These are phyloP conservation scores for Gracilariopsis chorda DNA, from an alignment of 23 red algal species.

Conservation along the genomic window DNA sequence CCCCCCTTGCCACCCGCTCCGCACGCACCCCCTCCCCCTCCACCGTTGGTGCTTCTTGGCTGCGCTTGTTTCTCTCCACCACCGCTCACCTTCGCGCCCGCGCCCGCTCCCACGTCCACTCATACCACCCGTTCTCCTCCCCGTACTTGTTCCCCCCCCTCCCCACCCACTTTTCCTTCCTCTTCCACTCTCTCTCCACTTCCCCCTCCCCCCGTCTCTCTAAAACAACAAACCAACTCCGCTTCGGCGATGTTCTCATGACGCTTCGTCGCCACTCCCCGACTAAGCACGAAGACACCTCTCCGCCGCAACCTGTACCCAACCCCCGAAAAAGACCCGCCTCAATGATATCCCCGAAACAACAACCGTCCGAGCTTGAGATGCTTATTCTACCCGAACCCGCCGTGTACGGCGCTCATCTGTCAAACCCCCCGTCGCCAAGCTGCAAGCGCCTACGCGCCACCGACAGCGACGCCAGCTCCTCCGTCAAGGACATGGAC, in stretches of 20 bases:
- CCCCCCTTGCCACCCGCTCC: background rate
- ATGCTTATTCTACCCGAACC: conserved; percentile 21
- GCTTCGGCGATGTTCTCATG: conserved; percentile 37
- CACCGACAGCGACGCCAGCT: conserved; percentile 55
- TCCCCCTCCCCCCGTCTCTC: background rate
- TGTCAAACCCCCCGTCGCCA: background rate
- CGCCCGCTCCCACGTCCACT: background rate
- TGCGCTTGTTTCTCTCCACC: background rate
- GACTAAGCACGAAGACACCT: background rate
- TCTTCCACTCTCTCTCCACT: background rate
- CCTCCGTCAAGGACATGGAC: conserved; percentile 63
- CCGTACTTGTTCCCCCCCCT: background rate
- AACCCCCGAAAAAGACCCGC: conserved; percentile 12
- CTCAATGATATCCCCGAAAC: conserved; percentile 15
- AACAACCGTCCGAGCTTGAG: background rate
- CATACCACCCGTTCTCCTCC: background rate
- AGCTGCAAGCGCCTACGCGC: conserved; percentile 50
- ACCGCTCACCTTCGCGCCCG: background rate
- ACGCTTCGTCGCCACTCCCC: conserved; percentile 16
- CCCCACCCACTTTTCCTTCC: background rate
- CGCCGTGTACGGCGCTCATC: conserved; percentile 1
- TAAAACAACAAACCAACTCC: background rate
- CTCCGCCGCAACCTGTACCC: background rate
- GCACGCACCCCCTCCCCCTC: background rate
- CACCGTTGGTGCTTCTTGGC: too few species aligned